phyloP scores from a whole-genome alignment of 2,329 filamentous ascomycete genomes.

The Pseudomassariella vexata region DNA sequence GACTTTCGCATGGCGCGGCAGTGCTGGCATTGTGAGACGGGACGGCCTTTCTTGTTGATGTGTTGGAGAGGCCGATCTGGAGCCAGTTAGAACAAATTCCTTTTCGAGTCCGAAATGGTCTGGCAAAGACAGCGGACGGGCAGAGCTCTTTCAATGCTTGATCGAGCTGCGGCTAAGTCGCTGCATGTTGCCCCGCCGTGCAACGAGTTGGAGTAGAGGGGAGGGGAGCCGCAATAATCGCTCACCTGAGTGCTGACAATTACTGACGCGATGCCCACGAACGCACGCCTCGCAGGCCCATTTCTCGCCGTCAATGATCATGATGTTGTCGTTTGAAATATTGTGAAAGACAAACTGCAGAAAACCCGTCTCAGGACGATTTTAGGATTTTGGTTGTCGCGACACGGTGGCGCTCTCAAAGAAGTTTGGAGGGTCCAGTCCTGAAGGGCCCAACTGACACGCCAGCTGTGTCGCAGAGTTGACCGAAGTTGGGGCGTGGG shows the following conservation, averaged over 20 bases:
- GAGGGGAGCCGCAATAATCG: slow-evolving; percentile 23
- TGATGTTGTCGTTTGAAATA: too few relatives aligned
- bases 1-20: slow-evolving; percentile 96
- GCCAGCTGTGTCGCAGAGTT: slow-evolving; percentile 8
- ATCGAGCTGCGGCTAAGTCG: neutral
- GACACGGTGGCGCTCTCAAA: too few relatives aligned
- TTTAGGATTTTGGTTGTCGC: too few relatives aligned
- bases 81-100: slow-evolving; percentile 10
- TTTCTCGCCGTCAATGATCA: slow-evolving; percentile 94
- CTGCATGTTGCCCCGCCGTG: neutral
- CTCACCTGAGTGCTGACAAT: slow-evolving; percentile 92
- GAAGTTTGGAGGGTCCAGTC: too few relatives aligned
- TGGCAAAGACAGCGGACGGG: neutral
- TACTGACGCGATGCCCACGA: slow-evolving; percentile 84
- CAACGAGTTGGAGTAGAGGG: slow-evolving; percentile 2
- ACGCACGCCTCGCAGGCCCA: slow-evolving; percentile 98
- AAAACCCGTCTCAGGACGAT: too few relatives aligned
- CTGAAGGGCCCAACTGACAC: slow-evolving; percentile 5
- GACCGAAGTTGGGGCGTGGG: slow-evolving; percentile 7
- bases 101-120: neutral
- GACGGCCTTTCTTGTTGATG: slow-evolving; percentile 96
- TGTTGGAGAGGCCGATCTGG: slow-evolving; percentile 85
- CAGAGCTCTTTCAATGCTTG: neutral
- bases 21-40: slow-evolving; percentile 95
- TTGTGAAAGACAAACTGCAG: neutral